Conservation (phyloP, 371 early-diverging fungal species). For the Rhizomucor miehei region DNA sequence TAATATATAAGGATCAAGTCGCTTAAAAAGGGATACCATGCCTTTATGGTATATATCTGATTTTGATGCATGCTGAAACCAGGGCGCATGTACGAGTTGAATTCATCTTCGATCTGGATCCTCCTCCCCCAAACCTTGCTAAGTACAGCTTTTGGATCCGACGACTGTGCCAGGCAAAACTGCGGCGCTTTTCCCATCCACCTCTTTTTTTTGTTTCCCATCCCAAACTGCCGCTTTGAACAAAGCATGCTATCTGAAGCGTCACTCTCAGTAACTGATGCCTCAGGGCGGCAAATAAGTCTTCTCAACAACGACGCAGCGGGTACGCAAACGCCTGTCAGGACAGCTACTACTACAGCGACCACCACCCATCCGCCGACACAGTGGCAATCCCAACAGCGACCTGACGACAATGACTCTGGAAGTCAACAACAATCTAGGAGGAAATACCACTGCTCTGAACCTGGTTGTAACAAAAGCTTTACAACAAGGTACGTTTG, state of each 20-base stretch:
- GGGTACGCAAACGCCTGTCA: not conserved
- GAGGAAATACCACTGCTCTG: conserved; percentile 41
- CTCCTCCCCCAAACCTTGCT: too few species aligned
- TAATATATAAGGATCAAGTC: too few species aligned
- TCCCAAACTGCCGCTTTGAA: not conserved
- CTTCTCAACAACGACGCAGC: conserved; percentile 12
- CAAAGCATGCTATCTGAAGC: conserved; percentile 4
- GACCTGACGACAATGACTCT: not conserved
- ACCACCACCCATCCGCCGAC: not conserved
- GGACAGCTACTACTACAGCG: not conserved
- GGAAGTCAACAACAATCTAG: conserved; percentile 11
- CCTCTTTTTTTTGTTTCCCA: conserved; percentile 1
- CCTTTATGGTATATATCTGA: not conserved
- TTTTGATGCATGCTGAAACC: not conserved
- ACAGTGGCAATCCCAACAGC: not conserved
- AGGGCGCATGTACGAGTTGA: too few species aligned
- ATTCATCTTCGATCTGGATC: too few species aligned
- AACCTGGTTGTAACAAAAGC: conserved; percentile 44
- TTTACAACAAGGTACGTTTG: conserved; percentile 46
- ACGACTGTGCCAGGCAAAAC: too few species aligned
- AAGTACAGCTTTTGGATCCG: too few species aligned
- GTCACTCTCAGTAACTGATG: conserved; percentile 16
- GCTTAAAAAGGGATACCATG: too few species aligned
- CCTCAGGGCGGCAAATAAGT: conserved; percentile 24
- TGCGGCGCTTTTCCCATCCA: not conserved